These are phyloP conservation scores for Clarireedia monteithiana DNA, from an alignment of 2,329 filamentous ascomycete species.

Conservation along the genomic window DNA sequence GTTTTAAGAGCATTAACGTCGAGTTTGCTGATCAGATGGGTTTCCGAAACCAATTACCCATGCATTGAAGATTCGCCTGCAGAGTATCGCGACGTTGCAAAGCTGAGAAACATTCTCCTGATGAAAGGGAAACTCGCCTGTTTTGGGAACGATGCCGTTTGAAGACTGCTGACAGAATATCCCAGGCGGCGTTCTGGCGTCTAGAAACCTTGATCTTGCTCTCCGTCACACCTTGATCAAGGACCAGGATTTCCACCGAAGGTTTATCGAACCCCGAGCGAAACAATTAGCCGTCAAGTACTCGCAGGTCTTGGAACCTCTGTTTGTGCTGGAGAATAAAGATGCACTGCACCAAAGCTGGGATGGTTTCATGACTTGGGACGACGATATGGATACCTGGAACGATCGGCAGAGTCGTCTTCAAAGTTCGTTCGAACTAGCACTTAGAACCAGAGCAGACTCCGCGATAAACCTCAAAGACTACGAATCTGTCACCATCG, in stretches of 20 bases:
- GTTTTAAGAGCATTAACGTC: not conserved
- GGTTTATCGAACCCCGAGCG: not conserved
- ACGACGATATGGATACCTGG: conserved; percentile 2
- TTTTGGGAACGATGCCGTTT: not conserved
- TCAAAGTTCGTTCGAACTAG: conserved; percentile 4
- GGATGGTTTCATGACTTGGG: conserved; percentile 10
- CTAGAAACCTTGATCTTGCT: conserved; percentile 13
- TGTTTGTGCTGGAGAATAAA: conserved; percentile 7
- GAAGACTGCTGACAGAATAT: not conserved
- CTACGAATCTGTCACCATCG: conserved; percentile 12
- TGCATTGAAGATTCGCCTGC: not conserved
- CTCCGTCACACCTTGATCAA: not conserved
- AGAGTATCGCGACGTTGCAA: not conserved
- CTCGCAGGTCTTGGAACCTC: conserved; percentile 10
- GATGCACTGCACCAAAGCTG: not conserved
- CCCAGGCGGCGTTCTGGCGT: conserved; percentile 6
- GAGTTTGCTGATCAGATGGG: conserved; percentile 8
- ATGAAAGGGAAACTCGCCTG: conserved; percentile 2
- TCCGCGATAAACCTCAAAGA: conserved; percentile 13
- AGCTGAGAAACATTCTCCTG: not conserved
- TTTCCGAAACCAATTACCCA: conserved; percentile 12
- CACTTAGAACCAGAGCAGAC: conserved; percentile 12
- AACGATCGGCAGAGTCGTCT: conserved; percentile 5
- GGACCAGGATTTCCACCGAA: not conserved
- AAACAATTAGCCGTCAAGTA: conserved; percentile 3